phyloP scores from a whole-genome alignment of 2,329 filamentous ascomycete species.

The Nemania sp. region DNA sequence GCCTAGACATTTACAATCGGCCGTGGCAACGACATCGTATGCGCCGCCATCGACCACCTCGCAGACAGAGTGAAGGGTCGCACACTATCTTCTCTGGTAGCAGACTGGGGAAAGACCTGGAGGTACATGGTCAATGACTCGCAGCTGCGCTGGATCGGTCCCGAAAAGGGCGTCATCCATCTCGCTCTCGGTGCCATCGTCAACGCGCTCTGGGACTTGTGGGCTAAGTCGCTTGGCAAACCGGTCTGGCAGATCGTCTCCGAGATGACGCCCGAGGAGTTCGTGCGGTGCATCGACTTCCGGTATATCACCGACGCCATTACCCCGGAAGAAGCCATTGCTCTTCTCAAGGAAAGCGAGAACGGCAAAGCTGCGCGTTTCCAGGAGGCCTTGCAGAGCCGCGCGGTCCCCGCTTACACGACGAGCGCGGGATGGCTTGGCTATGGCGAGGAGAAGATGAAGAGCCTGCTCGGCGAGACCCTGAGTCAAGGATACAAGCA shows the following conservation, averaged over 20 bases:
- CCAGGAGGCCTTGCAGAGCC: constrained; percentile 71
- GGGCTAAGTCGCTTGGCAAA: constrained; percentile 84
- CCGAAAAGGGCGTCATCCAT: constrained; percentile 93
- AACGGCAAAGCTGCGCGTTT: constrained; percentile 71
- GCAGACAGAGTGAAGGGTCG: constrained; percentile 75
- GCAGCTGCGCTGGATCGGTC: constrained; percentile 91
- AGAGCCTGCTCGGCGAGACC: constrained; percentile 72
- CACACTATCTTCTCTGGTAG: constrained; percentile 75
- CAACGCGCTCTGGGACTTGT: constrained; percentile 94
- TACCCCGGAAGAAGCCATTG: constrained; percentile 80
- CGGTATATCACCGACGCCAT: constrained; percentile 93
- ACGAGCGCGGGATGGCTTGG: constrained; percentile 92
- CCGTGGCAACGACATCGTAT: constrained; percentile 91
- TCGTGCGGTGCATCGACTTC: constrained; percentile 89
- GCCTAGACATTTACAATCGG: constrained; percentile 76
- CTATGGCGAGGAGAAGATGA: constrained; percentile 87
- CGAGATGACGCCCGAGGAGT: constrained; percentile 87
- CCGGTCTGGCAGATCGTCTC: constrained; percentile 89
- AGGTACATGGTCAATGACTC: constrained; percentile 88
- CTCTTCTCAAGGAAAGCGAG: constrained; percentile 69
- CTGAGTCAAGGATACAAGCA: constrained; percentile 77
- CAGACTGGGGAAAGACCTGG: constrained; percentile 88
- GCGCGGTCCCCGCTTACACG: constrained; percentile 87
- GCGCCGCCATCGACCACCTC: constrained; percentile 78
- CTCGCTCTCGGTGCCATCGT: constrained; percentile 87